Evolutionary conservation across 2,329 filamentous ascomycete genomes (phyloP), one percentile per base, ranked within the genome.

Genomic region (Nothophaeocryptopus gaeumannii): DNA sequence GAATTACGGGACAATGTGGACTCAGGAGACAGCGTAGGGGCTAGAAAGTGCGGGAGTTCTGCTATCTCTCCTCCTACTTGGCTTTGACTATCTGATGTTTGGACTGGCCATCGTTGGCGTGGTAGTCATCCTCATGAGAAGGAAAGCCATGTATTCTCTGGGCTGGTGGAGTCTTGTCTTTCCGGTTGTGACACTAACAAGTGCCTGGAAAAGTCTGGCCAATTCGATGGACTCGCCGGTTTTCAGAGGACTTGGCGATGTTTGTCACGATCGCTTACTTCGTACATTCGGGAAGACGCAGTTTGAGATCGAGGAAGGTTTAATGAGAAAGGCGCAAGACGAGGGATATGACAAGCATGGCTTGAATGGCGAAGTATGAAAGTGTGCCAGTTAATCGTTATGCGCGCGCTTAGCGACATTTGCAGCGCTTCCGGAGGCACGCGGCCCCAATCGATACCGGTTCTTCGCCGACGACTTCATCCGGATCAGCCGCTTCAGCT

Each of bases 91-190:
- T 34, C 39, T 57, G 20, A 48, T 51, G 51, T 26, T 55, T 13
- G 29, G 15, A 5, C 36, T 57, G 20, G 54, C 50, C 16, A 34
- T 52, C 33, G 36, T 49, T 16, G 54, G 40, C 10, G 42, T 55
- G 8, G 44, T 33, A 7, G 51, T 52, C 10, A 15, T 51, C 12
- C 48, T 48, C 34, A 36, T 45, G 5, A 50, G 45, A 38, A 39
- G 34, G 13, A 13, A 55, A 15, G 29, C 38, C 8, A 40, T 20
- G 5, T 55, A 51, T 29, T 47, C 44, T 1, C 20, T 51, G 30
- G 37, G 35, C 1, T 57, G 54, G 54, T 50, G 50, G 42, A 39
- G 30, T 13, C 34, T 50, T 5, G 53, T 57, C 20, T 53, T 57
- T 45, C 54, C 54, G 1, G 47, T 40, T 12, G 48, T 48, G 3